These are phyloP conservation scores for Dryas integrifolia DNA, from an alignment of 331 rosid genomes.

Conservation along the genomic window DNA sequence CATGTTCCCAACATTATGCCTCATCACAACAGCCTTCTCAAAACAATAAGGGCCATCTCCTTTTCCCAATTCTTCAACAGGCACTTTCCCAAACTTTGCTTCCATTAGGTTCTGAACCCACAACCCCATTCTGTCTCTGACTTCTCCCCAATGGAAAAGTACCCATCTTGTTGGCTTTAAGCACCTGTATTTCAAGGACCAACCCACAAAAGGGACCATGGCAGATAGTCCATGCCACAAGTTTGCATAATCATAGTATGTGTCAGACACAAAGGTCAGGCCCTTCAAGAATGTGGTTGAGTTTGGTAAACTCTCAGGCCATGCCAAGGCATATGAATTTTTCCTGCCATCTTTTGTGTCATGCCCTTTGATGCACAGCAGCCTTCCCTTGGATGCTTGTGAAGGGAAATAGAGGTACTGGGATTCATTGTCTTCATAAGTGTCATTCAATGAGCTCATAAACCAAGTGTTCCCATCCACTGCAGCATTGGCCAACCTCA, in stretches of 20 bases:
- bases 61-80: conserved; percentile 7
- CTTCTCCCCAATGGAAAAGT: conserved; percentile 36
- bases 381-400: conserved; percentile 21
- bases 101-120: conserved; percentile 30
- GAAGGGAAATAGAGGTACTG: conserved; percentile 31
- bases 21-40: conserved; percentile 37
- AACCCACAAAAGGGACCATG: conserved; percentile 32
- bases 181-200: conserved; percentile 28
- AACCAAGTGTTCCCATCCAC: conserved; percentile 37
- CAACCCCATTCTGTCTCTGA: conserved; percentile 25
- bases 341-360: conserved; percentile 25
- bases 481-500: conserved; percentile 28
- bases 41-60: conserved; percentile 31
- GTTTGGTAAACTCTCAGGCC: conserved; percentile 30
- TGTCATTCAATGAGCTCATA: conserved; percentile 36
- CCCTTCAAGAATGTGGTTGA: conserved; percentile 24
- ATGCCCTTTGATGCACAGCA: conserved; percentile 27
- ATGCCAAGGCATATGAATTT: conserved; percentile 36
- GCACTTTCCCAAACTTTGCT: conserved; percentile 24
- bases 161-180: conserved; percentile 31
- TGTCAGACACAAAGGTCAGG: conserved; percentile 26
- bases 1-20: conserved; percentile 36
- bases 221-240: conserved; percentile 31
- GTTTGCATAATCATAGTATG: conserved; percentile 33
- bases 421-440: conserved; percentile 17